Conservation (phyloP, 1,139 yeast genomes). For the Entelexis paramagnoliae region DNA sequence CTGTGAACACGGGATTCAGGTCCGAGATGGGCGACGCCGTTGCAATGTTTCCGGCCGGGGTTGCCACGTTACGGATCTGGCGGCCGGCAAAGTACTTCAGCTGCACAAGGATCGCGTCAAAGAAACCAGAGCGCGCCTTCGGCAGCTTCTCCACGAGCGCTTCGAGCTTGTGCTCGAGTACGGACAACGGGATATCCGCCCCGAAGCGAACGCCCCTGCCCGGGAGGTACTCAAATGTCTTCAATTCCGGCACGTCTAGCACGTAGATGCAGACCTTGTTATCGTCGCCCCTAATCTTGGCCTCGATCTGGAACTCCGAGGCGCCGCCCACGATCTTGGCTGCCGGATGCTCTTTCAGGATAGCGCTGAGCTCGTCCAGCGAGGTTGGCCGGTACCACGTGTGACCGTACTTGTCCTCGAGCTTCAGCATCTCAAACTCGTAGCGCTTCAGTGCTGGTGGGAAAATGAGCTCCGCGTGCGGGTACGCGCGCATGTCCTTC, state of each 20-base stretch:
- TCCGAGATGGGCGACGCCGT: constrained; percentile 44
- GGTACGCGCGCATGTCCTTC: constrained; percentile 32
- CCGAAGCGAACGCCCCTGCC: constrained; percentile 36
- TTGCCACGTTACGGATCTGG: constrained; percentile 41
- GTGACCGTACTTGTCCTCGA: constrained; percentile 32
- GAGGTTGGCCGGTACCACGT: constrained; percentile 39
- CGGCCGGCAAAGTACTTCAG: constrained; percentile 40
- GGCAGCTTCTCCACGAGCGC: constrained; percentile 25
- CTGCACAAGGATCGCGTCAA: constrained; percentile 34
- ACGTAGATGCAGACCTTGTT: constrained; percentile 35
- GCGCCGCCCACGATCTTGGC: constrained; percentile 41
- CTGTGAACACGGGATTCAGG: constrained; percentile 38
- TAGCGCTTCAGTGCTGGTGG: constrained; percentile 33
- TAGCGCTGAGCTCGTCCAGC: constrained; percentile 32
- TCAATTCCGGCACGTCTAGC: constrained; percentile 37
- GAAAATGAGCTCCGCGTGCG: constrained; percentile 35
- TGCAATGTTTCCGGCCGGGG: constrained; percentile 41
- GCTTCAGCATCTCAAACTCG: constrained; percentile 30
- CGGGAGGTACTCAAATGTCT: constrained; percentile 29
- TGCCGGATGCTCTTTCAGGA: constrained; percentile 32
- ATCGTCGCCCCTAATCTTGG: constrained; percentile 36
- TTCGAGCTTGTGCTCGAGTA: constrained; percentile 33
- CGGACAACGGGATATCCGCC: constrained; percentile 36
- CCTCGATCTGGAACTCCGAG: constrained; percentile 40
- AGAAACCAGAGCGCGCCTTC: constrained; percentile 30